These are phyloP conservation scores for Lachnellula willkommii DNA, from an alignment of 2,329 filamentous ascomycete genomes.

Conservation along the genomic window DNA sequence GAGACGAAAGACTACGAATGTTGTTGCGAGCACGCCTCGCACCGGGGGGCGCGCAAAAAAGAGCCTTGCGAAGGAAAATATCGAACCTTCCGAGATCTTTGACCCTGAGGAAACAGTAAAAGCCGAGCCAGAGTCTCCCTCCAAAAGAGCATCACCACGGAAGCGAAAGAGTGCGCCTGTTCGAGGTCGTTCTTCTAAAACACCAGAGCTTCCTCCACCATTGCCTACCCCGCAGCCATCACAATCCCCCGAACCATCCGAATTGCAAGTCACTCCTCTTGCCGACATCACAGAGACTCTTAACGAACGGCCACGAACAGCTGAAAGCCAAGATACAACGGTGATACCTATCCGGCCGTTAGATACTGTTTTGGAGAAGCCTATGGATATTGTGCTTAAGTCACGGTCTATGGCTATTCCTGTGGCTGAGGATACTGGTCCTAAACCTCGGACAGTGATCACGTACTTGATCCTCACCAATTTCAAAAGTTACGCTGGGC, in stretches of 20 bases:
- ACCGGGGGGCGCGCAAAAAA: slow-evolving; percentile 38
- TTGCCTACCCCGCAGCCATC: slow-evolving; percentile 50
- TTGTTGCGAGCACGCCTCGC: slow-evolving; percentile 22
- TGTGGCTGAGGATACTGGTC: slow-evolving; percentile 67
- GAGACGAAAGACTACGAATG: slow-evolving; percentile 42
- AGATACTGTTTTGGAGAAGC: slow-evolving; percentile 74
- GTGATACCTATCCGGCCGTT: slow-evolving; percentile 70
- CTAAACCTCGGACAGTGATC: slow-evolving; percentile 85
- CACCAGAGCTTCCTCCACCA: slow-evolving; percentile 30
- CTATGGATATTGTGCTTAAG: slow-evolving; percentile 90
- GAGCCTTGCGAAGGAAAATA: slow-evolving; percentile 38
- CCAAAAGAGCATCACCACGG: slow-evolving; percentile 52
- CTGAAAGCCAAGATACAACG: slow-evolving; percentile 45
- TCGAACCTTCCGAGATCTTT: slow-evolving; percentile 57
- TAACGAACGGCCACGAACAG: slow-evolving; percentile 53
- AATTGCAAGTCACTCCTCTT: slow-evolving; percentile 53
- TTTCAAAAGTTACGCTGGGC: slow-evolving; percentile 97
- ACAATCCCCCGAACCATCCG: slow-evolving; percentile 50
- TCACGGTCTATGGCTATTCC: slow-evolving; percentile 66
- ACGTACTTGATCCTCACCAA: slow-evolving; percentile 89
- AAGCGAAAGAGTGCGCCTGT: slow-evolving; percentile 60
- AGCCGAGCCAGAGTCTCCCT: slow-evolving; percentile 47
- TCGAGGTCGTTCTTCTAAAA: slow-evolving; percentile 28
- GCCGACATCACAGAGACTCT: slow-evolving; percentile 68
- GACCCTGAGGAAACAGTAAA: slow-evolving; percentile 49